Conservation (phyloP, 805 yeast genomes). For the Middelhovenomyces tepae region DNA sequence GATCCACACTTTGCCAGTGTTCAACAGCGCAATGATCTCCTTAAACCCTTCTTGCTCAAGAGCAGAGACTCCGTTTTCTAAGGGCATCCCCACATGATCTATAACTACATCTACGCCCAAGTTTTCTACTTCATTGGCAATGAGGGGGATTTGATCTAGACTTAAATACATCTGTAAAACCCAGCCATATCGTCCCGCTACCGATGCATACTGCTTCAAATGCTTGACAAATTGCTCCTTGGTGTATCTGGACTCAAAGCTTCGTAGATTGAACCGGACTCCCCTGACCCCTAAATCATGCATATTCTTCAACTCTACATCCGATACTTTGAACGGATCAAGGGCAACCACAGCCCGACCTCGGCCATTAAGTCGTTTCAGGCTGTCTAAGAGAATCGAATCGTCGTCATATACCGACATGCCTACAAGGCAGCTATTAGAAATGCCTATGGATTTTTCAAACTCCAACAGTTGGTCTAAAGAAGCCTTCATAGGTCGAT, state of each 20-base stretch:
- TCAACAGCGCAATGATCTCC: too few relatives aligned
- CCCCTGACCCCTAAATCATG: conserved; percentile 7
- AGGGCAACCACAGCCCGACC: conserved; percentile 7
- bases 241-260: too few relatives aligned
- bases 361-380: conserved; percentile 3
- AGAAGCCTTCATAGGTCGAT: too few relatives aligned
- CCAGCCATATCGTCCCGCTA: conserved; percentile 5
- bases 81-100: conserved; percentile 9
- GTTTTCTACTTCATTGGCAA: conserved; percentile 4
- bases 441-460: too few relatives aligned
- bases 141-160: conserved; percentile 7
- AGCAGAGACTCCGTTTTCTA: too few relatives aligned
- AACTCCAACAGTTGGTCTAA: too few relatives aligned
- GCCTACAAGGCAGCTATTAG: too few relatives aligned
- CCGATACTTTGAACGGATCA: conserved; percentile 6
- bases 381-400: too few relatives aligned
- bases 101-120: conserved; percentile 9
- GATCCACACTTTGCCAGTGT: too few relatives aligned
- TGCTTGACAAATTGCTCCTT: too few relatives aligned
- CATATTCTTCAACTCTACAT: conserved; percentile 4
- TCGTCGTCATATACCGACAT: too few relatives aligned
- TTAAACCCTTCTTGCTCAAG: too few relatives aligned
- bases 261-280: conserved; percentile 6
- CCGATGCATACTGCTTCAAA: conserved; percentile 2
- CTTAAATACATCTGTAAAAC: conserved; percentile 6